Conservation (phyloP, 768 basidiomycete genomes). For the Udeniomyces megalosporus region DNA sequence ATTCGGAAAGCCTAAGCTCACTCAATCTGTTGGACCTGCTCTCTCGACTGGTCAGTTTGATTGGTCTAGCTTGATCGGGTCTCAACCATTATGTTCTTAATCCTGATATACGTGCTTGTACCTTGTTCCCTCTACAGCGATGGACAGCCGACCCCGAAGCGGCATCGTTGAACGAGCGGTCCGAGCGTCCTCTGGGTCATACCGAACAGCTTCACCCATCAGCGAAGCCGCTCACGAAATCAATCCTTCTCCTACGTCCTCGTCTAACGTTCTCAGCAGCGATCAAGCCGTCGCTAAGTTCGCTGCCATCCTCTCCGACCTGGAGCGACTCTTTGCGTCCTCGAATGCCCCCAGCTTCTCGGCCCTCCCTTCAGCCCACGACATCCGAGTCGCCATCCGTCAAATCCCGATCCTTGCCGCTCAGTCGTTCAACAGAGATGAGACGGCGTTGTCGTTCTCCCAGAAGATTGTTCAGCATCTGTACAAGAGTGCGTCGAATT, state of each 20-base stretch:
- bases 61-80: background rate
- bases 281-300: conserved; percentile 81
- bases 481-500: conserved; percentile 69
- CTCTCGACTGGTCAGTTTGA: background rate
- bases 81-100: too few species aligned
- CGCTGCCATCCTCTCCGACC: conserved; percentile 41
- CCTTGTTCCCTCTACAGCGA: background rate
- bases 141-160: conserved; percentile 3
- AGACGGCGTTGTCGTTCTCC: conserved; percentile 78
- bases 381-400: conserved; percentile 66
- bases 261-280: conserved; percentile 3
- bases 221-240: background rate
- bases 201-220: background rate
- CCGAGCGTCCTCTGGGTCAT: background rate
- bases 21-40: background rate
- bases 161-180: conserved; percentile 4
- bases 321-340: conserved; percentile 65
- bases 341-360: conserved; percentile 55
- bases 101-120: background rate
- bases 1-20: conserved; percentile 42
- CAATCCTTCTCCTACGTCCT: background rate
- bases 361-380: conserved; percentile 61
- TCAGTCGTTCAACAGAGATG: conserved; percentile 59
- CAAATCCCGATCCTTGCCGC: conserved; percentile 70
- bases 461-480: conserved; percentile 92